A percentile compares a stretch with the other conserved stretches of the same genome.
Conservation (phyloP, 768 basidiomycete species). For the Podaxis rugospora region DNA sequence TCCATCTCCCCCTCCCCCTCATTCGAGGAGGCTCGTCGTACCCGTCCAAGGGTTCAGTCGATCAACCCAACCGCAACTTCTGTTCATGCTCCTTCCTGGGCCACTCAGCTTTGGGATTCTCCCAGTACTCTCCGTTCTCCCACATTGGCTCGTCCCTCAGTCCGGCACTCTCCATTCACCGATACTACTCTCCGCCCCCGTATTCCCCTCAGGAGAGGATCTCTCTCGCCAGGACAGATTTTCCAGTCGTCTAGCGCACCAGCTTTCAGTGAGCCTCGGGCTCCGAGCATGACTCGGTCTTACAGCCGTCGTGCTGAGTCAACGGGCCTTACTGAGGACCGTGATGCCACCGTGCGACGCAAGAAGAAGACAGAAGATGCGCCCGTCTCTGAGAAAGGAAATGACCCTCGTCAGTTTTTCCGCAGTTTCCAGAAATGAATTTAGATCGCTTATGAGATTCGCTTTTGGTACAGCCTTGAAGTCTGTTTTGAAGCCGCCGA, state of each 20-base stretch:
- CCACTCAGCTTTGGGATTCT: slow-evolving; percentile 57
- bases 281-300: slow-evolving; percentile 46
- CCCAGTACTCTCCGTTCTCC: slow-evolving; percentile 39
- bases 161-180: slow-evolving; percentile 44
- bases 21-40: slow-evolving; percentile 40
- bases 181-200: slow-evolving; percentile 37
- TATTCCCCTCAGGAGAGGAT: slow-evolving; percentile 38
- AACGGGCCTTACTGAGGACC: slow-evolving; percentile 41
- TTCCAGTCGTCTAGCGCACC: slow-evolving; percentile 76
- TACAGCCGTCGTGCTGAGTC: slow-evolving; percentile 71
- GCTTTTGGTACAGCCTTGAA: slow-evolving; percentile 48
- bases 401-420: slow-evolving; percentile 42
- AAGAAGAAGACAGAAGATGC: slow-evolving; percentile 46
- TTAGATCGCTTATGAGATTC: slow-evolving; percentile 14
- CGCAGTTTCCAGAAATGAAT: slow-evolving; percentile 5
- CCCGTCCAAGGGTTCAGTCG: slow-evolving; percentile 44
- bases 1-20: slow-evolving; percentile 56
- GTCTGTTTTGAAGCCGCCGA: slow-evolving; percentile 81
- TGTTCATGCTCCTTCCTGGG: slow-evolving; percentile 59
- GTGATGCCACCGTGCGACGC: slow-evolving; percentile 70
- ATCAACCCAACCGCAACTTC: slow-evolving; percentile 61
- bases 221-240: slow-evolving; percentile 45
- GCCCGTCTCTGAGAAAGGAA: slow-evolving; percentile 29
- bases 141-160: slow-evolving; percentile 37
- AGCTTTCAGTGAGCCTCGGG: slow-evolving; percentile 42